phyloP scores from a whole-genome alignment of 805 yeast species.

The Candida germanica region DNA sequence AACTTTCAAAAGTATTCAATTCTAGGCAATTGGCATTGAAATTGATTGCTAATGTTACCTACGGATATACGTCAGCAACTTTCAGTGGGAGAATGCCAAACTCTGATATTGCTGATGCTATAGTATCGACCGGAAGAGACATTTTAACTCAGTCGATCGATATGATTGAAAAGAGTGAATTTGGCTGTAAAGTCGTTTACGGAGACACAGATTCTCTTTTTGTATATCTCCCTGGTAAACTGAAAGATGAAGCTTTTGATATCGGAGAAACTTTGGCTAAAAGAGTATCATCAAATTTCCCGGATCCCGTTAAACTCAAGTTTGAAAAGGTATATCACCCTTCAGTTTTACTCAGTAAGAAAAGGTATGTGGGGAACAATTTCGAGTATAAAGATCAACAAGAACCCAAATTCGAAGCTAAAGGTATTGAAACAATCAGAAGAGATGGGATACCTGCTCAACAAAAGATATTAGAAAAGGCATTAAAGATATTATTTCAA shows the following conservation, averaged over 20 bases:
- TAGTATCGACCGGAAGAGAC: conserved; percentile 89
- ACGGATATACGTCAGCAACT: conserved; percentile 93
- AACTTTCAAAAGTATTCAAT: conserved; percentile 55
- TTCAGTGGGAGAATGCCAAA: conserved; percentile 98
- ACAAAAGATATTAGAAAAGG: conserved; percentile 72
- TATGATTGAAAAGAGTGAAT: conserved; percentile 57
- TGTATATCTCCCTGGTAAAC: conserved; percentile 83
- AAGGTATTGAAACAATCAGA: conserved; percentile 92
- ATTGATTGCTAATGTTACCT: conserved; percentile 90
- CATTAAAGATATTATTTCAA: conserved; percentile 67
- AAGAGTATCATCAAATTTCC: conserved; percentile 60
- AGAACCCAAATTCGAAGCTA: conserved; percentile 81
- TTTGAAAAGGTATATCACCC: conserved; percentile 94
- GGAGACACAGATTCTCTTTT: conserved; percentile 96
- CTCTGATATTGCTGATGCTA: conserved; percentile 90
- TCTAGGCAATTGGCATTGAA: conserved; percentile 85
- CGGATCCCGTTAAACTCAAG: conserved; percentile 78
- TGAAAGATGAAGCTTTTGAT: conserved; percentile 71
- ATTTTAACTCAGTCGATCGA: conserved; percentile 69
- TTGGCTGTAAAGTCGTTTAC: conserved; percentile 92
- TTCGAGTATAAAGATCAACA: conserved; percentile 58
- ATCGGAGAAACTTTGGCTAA: conserved; percentile 71
- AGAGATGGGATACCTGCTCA: conserved; percentile 95
- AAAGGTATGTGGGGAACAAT: conserved; percentile 85
- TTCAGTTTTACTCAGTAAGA: conserved; percentile 71